Conservation (phyloP, 2,329 filamentous ascomycete genomes). For the Colletotrichum falcatum region DNA sequence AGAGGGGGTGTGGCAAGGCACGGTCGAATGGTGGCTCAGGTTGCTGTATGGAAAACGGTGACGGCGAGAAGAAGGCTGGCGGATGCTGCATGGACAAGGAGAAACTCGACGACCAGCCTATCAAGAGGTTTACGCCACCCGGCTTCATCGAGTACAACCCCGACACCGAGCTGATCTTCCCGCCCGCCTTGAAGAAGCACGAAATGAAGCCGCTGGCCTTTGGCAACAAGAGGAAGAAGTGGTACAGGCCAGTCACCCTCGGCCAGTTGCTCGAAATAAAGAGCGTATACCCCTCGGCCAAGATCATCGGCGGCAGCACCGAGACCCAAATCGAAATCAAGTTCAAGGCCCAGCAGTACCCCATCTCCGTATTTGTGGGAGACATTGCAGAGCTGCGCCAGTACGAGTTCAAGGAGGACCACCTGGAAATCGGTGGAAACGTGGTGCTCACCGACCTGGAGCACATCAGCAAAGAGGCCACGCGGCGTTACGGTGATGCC, state of each 20-base stretch:
- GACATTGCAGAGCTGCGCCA: slow-evolving; percentile 91
- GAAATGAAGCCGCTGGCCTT: slow-evolving; percentile 85
- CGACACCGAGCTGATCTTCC: slow-evolving; percentile 95
- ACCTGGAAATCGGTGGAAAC: slow-evolving; percentile 94
- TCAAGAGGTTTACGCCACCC: slow-evolving; percentile 82
- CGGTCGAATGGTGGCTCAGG: slow-evolving; percentile 64
- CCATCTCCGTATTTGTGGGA: slow-evolving; percentile 89
- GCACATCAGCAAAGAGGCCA: slow-evolving; percentile 81
- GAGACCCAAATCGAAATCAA: slow-evolving; percentile 99
- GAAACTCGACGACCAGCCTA: slow-evolving; percentile 62
- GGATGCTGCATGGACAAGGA: slow-evolving; percentile 78
- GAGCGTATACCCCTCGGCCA: slow-evolving; percentile 83
- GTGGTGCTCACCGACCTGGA: slow-evolving; percentile 93
- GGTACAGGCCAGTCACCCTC: slow-evolving; percentile 90
- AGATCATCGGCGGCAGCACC: slow-evolving; percentile 94
- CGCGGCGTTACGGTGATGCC: slow-evolving; percentile 79
- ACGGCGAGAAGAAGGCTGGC: slow-evolving; percentile 53
- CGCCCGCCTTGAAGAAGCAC: slow-evolving; percentile 84
- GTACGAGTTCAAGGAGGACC: slow-evolving; percentile 81
- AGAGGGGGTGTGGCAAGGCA: slow-evolving; percentile 62
- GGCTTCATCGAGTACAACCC: slow-evolving; percentile 95
- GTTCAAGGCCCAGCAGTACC: slow-evolving; percentile 94
- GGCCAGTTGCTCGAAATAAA: slow-evolving; percentile 94
- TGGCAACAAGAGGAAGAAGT: slow-evolving; percentile 93
- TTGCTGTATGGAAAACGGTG: slow-evolving; percentile 78